Conservation (phyloP, 495 filamentous ascomycete genomes). For the Darksidea phi region DNA sequence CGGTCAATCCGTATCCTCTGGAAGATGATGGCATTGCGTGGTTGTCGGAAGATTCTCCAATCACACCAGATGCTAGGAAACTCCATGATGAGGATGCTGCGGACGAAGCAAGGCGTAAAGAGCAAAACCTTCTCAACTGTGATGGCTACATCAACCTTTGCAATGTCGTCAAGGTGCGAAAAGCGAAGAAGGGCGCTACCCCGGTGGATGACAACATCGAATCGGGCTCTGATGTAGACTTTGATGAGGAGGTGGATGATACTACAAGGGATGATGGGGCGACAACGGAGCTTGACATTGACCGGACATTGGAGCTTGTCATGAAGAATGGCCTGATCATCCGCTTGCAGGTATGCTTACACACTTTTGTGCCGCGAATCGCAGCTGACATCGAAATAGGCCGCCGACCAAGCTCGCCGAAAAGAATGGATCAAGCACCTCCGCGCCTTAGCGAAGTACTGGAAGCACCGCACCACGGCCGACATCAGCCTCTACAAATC, state of each 20-base stretch:
- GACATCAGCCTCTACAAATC: slow-evolving; percentile 59
- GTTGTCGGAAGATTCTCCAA: slow-evolving; percentile 48
- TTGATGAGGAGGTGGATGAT: slow-evolving; percentile 50
- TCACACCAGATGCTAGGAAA: slow-evolving; percentile 45
- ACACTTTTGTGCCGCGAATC: too few species aligned
- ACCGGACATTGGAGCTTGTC: slow-evolving; percentile 62
- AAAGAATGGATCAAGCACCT: slow-evolving; percentile 67
- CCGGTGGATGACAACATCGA: slow-evolving; percentile 54
- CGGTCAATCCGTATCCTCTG: slow-evolving; percentile 62
- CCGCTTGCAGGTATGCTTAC: slow-evolving; percentile 53
- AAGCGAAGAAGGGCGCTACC: slow-evolving; percentile 52
- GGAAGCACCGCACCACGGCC: slow-evolving; percentile 57
- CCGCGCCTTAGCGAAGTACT: slow-evolving; percentile 60
- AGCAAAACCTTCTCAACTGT: slow-evolving; percentile 57
- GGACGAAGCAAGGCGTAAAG: slow-evolving; percentile 60
- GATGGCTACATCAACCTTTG: slow-evolving; percentile 70
- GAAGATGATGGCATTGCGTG: slow-evolving; percentile 58
- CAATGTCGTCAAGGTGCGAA: slow-evolving; percentile 57
- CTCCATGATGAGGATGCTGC: slow-evolving; percentile 60
- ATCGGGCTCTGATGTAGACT: slow-evolving; percentile 44
- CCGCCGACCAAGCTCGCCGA: slow-evolving; percentile 57
- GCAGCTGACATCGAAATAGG: slow-evolving; percentile 31
- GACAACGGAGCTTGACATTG: slow-evolving; percentile 54
- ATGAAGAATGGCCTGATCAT: slow-evolving; percentile 64
- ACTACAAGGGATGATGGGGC: slow-evolving; percentile 54